These are phyloP conservation scores for Penicillium nordicum DNA, from an alignment of 2,329 filamentous ascomycete genomes.

Conservation along the genomic window DNA sequence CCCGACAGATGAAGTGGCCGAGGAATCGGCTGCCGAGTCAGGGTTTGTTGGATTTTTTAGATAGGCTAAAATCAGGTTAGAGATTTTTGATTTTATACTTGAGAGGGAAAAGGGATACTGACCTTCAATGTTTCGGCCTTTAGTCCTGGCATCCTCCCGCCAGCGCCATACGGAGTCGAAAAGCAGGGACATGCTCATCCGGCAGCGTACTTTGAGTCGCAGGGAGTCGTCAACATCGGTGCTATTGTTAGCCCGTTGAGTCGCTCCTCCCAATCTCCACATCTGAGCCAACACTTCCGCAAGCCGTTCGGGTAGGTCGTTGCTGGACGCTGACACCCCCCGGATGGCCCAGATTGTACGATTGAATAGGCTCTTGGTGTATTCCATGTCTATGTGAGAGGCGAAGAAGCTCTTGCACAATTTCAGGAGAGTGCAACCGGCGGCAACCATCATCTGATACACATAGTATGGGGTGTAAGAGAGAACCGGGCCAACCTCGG, in stretches of 20 bases:
- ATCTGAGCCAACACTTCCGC: constrained; percentile 65
- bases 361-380: constrained; percentile 57
- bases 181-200: constrained; percentile 65
- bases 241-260: constrained; percentile 27
- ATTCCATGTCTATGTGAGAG: constrained; percentile 53
- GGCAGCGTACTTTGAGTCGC: constrained; percentile 62
- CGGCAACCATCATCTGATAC: constrained; percentile 65
- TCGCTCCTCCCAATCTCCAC: constrained; percentile 52
- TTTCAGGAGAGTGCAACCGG: constrained; percentile 62
- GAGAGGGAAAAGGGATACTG: not conserved
- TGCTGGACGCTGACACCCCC: constrained; percentile 58
- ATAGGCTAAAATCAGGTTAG: constrained; percentile 49
- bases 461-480: constrained; percentile 60
- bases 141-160: constrained; percentile 64
- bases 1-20: constrained; percentile 59
- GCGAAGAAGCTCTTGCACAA: constrained; percentile 64
- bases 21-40: constrained; percentile 71
- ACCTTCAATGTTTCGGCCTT: constrained; percentile 71
- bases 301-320: constrained; percentile 62
- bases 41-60: constrained; percentile 84
- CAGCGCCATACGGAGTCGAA: constrained; percentile 67
- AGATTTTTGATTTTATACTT: constrained; percentile 5
- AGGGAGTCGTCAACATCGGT: constrained; percentile 46
- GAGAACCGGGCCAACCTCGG: constrained; percentile 46
- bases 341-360: constrained; percentile 58